Percentiles rank a stretch among this genome's conserved stretches.
Conservation (phyloP, 2,329 filamentous ascomycete genomes). For the Paramyrothecium sp. region DNA sequence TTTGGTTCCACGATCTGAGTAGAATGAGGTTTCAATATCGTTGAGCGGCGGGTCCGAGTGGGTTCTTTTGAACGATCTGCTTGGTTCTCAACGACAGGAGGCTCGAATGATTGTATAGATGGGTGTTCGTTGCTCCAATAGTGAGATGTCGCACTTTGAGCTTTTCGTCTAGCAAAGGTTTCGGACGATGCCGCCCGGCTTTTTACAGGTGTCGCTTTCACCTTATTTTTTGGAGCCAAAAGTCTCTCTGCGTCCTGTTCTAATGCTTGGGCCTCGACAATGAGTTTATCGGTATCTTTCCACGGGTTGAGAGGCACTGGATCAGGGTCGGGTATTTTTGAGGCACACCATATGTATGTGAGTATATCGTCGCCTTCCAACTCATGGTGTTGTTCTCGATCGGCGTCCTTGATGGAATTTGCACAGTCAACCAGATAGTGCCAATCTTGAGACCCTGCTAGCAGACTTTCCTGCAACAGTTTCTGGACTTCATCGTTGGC, state of each 20-base stretch:
- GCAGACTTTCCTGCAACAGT: constrained; percentile 27
- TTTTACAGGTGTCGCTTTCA: neutral
- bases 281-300: constrained; percentile 33
- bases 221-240: neutral
- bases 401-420: constrained; percentile 19
- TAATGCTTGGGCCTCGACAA: constrained; percentile 25
- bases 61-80: neutral
- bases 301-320: constrained; percentile 19
- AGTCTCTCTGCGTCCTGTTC: constrained; percentile 17
- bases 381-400: constrained; percentile 8
- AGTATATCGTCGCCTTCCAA: constrained; percentile 32
- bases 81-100: neutral
- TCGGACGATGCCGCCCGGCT: neutral
- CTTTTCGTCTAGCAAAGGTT: constrained; percentile 5
- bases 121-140: constrained; percentile 21
- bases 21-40: too few species aligned
- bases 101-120: neutral
- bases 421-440: constrained; percentile 31
- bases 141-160: constrained; percentile 17
- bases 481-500: constrained; percentile 21
- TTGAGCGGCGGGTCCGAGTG: too few species aligned
- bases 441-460: constrained; percentile 32
- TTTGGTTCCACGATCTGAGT: too few species aligned
- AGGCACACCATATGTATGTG: constrained; percentile 24
- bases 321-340: neutral